phyloP scores from a whole-genome alignment of 768 basidiomycete genomes.

The Lactarius trivialis region DNA sequence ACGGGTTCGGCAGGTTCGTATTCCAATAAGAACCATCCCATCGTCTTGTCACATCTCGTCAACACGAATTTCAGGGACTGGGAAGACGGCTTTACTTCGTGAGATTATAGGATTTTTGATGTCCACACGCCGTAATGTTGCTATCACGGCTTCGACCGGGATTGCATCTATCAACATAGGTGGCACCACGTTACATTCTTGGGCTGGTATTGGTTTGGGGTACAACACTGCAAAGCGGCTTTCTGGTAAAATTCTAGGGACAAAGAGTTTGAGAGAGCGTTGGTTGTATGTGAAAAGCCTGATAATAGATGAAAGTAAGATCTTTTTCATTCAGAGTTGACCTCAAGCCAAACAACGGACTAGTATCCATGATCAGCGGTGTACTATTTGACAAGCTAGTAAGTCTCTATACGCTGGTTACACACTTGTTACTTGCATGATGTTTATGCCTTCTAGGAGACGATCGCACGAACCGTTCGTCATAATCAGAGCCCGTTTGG shows the following conservation, averaged over 20 bases:
- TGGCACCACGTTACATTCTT: conserved; percentile 74
- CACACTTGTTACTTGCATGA: background rate
- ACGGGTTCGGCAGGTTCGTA: conserved; percentile 73
- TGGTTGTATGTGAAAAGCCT: conserved; percentile 58
- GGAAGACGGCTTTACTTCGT: conserved; percentile 75
- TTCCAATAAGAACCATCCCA: background rate
- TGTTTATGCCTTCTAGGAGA: conserved; percentile 39
- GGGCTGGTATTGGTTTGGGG: conserved; percentile 77
- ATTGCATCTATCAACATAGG: conserved; percentile 81
- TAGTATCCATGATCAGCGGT: conserved; percentile 90
- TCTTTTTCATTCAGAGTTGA: background rate
- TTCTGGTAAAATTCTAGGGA: conserved; percentile 46
- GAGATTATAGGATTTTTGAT: conserved; percentile 54
- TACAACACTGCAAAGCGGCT: conserved; percentile 48
- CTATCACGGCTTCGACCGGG: conserved; percentile 73
- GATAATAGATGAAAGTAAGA: conserved; percentile 80
- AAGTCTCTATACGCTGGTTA: conserved; percentile 20
- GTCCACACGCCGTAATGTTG: conserved; percentile 38
- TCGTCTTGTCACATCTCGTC: background rate
- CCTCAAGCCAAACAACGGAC: background rate
- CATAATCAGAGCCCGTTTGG: conserved; percentile 59
- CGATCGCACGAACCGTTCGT: conserved; percentile 55
- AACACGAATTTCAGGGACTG: conserved; percentile 45
- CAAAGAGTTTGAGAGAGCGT: conserved; percentile 37
- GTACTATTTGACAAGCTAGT: conserved; percentile 76